A percentile compares a stretch with the other conserved stretches of the same genome.
phyloP scores from a whole-genome alignment of 805 yeast species.

The Cyberlindnera xylosilytica region DNA sequence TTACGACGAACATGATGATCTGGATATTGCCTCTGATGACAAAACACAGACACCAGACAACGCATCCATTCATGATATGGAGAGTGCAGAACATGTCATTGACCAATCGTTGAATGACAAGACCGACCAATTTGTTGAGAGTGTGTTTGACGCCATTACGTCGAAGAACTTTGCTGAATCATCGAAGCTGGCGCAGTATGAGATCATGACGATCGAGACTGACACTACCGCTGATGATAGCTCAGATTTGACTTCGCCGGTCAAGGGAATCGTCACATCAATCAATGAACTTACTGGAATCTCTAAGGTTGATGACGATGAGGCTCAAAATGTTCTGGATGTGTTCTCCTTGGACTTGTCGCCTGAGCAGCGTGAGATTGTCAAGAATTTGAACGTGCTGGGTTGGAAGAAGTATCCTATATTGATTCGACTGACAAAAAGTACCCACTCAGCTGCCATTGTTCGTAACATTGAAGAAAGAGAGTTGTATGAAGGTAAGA shows the following conservation, averaged over 20 bases:
- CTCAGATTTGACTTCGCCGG: slow-evolving; percentile 1
- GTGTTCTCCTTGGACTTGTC: slow-evolving; percentile 36
- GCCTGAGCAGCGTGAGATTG: slow-evolving; percentile 46
- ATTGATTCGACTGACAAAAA: slow-evolving; percentile 58
- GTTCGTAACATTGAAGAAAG: slow-evolving; percentile 54
- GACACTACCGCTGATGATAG: not conserved
- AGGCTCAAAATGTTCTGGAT: slow-evolving; percentile 15
- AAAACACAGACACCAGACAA: slow-evolving; percentile 13
- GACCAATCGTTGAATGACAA: slow-evolving; percentile 52
- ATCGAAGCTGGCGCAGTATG: slow-evolving; percentile 21
- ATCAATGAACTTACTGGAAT: not conserved
- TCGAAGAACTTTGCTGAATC: slow-evolving; percentile 28
- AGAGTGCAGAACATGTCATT: slow-evolving; percentile 28
- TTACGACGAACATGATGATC: slow-evolving; percentile 2
- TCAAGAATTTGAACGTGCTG: slow-evolving; percentile 53
- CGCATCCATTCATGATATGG: slow-evolving; percentile 11
- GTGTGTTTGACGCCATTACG: slow-evolving; percentile 57
- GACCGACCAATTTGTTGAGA: slow-evolving; percentile 62
- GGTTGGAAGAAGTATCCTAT: slow-evolving; percentile 72
- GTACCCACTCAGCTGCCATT: slow-evolving; percentile 81
- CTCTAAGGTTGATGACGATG: not conserved
- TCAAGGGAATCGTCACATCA: not conserved
- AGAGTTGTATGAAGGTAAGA: slow-evolving; percentile 65
- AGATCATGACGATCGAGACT: slow-evolving; percentile 9
- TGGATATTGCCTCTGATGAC: slow-evolving; percentile 1